A percentile compares a stretch with the other conserved stretches of the same genome.
These are phyloP conservation scores for Friedmanniomyces endolithicus DNA, from an alignment of 495 filamentous ascomycete genomes.

Conservation along the genomic window DNA sequence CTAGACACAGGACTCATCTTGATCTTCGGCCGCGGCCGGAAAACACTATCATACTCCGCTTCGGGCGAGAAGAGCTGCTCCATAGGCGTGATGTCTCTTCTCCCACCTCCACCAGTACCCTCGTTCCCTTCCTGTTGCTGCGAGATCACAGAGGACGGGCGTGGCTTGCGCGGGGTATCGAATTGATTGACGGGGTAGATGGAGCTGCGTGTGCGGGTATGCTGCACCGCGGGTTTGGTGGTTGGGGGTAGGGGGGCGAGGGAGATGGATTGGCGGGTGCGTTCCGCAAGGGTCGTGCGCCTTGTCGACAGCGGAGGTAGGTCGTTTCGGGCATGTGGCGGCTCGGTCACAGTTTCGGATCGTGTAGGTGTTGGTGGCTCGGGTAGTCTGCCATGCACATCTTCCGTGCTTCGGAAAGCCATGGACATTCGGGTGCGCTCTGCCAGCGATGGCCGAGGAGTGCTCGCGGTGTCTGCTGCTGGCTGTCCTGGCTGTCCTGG, in stretches of 20 bases:
- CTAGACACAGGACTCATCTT: constrained; percentile 51
- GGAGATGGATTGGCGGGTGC: constrained; percentile 76
- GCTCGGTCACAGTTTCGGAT: neutral
- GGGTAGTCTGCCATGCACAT: constrained; percentile 1
- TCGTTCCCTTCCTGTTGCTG: neutral
- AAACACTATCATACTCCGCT: constrained; percentile 71
- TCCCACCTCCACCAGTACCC: no score
- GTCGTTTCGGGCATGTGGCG: neutral
- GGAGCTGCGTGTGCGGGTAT: constrained; percentile 35
- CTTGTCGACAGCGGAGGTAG: neutral
- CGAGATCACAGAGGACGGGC: neutral
- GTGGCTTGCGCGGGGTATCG: constrained; percentile 39
- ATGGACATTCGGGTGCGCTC: constrained; percentile 37
- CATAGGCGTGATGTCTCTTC: constrained; percentile 37
- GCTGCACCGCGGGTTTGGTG: constrained; percentile 20
- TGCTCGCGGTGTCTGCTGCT: neutral
- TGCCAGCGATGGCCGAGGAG: constrained; percentile 28
- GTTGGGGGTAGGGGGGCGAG: constrained; percentile 30
- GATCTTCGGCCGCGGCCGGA: constrained; percentile 71
- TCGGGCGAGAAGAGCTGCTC: constrained; percentile 53
- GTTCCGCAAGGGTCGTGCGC: constrained; percentile 43
- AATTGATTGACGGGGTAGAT: constrained; percentile 49
- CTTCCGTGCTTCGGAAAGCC: constrained; percentile 20
- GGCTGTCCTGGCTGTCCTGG: neutral
- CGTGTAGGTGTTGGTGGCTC: neutral